These are phyloP conservation scores for Coemansia sp. DNA, from an alignment of 371 early-diverging fungal species.

Conservation along the genomic window DNA sequence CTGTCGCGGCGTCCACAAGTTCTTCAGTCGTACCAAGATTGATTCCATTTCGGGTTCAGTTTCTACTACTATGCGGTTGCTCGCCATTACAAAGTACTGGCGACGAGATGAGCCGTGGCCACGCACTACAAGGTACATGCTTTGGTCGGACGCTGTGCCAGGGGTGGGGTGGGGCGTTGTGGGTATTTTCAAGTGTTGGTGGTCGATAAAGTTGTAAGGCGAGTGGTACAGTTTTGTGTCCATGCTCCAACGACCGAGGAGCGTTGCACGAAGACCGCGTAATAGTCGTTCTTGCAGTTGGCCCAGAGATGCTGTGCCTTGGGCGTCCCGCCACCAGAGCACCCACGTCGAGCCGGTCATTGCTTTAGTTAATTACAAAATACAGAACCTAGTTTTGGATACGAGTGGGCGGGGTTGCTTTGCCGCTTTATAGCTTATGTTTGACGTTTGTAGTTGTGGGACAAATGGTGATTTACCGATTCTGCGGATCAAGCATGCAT, in stretches of 20 bases:
- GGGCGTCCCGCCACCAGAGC: slow-evolving; percentile 49
- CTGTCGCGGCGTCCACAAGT: slow-evolving; percentile 53
- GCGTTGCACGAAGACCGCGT: slow-evolving; percentile 41
- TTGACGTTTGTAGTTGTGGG: too few relatives aligned
- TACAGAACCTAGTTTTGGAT: too few relatives aligned
- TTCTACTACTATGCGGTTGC: slow-evolving; percentile 49
- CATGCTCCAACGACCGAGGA: slow-evolving; percentile 49
- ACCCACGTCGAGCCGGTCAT: slow-evolving; percentile 49
- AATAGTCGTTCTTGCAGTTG: slow-evolving; percentile 44
- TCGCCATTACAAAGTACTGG: slow-evolving; percentile 47
- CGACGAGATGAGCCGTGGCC: slow-evolving; percentile 36
- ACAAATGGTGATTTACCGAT: too few relatives aligned
- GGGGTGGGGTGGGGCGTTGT: not conserved
- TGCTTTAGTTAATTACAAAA: not conserved
- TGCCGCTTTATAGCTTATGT: too few relatives aligned
- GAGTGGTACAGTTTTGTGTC: slow-evolving; percentile 46
- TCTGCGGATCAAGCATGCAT: too few relatives aligned
- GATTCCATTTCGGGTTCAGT: slow-evolving; percentile 49
- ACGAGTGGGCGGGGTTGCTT: too few relatives aligned
- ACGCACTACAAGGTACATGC: slow-evolving; percentile 42
- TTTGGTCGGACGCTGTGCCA: slow-evolving; percentile 44
- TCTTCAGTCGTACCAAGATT: slow-evolving; percentile 51
- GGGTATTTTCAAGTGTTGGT: slow-evolving; percentile 28
- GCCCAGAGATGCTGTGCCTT: slow-evolving; percentile 48
- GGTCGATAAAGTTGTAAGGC: slow-evolving; percentile 34